Percentiles rank a stretch among this genome's conserved stretches.
phyloP scores from a whole-genome alignment of 371 early-diverging fungal species.

The Rhizopus microsporus region DNA sequence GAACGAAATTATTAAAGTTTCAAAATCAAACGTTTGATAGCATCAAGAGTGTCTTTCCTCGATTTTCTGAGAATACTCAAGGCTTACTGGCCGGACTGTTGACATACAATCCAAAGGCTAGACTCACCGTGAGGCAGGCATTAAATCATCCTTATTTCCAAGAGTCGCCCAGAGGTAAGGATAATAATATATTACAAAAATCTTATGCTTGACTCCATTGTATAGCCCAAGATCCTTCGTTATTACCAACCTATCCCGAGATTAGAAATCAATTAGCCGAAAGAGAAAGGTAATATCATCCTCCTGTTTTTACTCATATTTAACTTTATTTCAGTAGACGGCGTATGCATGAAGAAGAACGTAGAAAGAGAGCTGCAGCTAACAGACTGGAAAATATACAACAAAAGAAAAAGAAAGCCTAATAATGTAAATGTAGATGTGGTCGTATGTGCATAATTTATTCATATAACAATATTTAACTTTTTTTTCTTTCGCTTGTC shows the following conservation, averaged over 20 bases:
- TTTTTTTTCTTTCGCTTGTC: too few species aligned
- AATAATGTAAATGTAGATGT: too few species aligned
- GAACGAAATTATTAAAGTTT: constrained; percentile 43
- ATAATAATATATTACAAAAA: not conserved
- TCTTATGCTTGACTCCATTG: constrained; percentile 5
- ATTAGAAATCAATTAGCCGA: constrained; percentile 54
- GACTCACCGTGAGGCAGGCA: constrained; percentile 75
- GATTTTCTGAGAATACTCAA: constrained; percentile 61
- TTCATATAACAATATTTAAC: too few species aligned
- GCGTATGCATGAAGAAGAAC: constrained; percentile 24
- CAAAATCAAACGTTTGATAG: constrained; percentile 63
- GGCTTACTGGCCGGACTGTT: constrained; percentile 78
- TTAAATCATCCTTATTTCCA: constrained; percentile 77
- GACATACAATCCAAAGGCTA: constrained; percentile 76
- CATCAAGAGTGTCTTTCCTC: constrained; percentile 60
- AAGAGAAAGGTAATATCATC: constrained; percentile 34
- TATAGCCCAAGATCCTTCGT: constrained; percentile 55
- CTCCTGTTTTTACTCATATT: not conserved
- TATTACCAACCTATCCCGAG: constrained; percentile 72
- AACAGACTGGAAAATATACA: too few species aligned
- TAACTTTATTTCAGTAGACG: constrained; percentile 10
- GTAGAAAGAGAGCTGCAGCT: constrained; percentile 11
- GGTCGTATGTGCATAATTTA: too few species aligned
- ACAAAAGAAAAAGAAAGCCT: too few species aligned
- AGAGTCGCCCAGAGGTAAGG: constrained; percentile 60